Evolutionary conservation across 2,329 filamentous ascomycete species (phyloP), one percentile per base, ranked within the genome.

Genomic region (Ambrosiella beaveri): DNA sequence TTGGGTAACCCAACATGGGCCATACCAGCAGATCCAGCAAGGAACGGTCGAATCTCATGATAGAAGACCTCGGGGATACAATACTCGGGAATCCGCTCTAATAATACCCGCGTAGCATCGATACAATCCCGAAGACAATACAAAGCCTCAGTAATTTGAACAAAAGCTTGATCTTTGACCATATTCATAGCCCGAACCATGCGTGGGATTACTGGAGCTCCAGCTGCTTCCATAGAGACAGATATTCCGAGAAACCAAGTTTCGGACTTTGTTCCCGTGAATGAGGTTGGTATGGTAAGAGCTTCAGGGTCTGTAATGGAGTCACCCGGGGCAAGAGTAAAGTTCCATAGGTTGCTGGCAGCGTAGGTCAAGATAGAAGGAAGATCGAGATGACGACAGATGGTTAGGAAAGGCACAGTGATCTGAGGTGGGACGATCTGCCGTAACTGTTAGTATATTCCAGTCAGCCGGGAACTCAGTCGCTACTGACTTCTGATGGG

Each of bases 181-280:
- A 90, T 89, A 56, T 80, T 75, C 59, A 98, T 89, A 50, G 93
- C 93, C 41, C 82, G 77, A 49, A 98, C 75, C 87, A 96, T 95
- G 59, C 95, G 73, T 0, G 89, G 84, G 56, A 98, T 83, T 59
- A 90, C 86, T 3, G 88, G 86, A 0, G 84, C 93, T 27, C 88
- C 91, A 57, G 88, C 84, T 57, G 89, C 89, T 71, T 98, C 93
- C 63, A 98, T 96, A 62, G 91, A 93, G 2, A 96, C 86, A 0
- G 89, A 96, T 57, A 97, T 82, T n/a, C 97, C 77, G 68, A 96
- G 98, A 68, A 98, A 98, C 93, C 93, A 98, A 62, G 93, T 95
- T 72, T 98, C 93, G 67, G 98, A 93, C 58, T 95, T 75, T 7
- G 89, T 90, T 54, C 93, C 93, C 13, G 93, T 97, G 67, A 96